Evolutionary conservation across 23 red algal species (phyloP), one percentile per base, ranked within the genome.

Genomic region (Gracilaria caudata): DNA sequence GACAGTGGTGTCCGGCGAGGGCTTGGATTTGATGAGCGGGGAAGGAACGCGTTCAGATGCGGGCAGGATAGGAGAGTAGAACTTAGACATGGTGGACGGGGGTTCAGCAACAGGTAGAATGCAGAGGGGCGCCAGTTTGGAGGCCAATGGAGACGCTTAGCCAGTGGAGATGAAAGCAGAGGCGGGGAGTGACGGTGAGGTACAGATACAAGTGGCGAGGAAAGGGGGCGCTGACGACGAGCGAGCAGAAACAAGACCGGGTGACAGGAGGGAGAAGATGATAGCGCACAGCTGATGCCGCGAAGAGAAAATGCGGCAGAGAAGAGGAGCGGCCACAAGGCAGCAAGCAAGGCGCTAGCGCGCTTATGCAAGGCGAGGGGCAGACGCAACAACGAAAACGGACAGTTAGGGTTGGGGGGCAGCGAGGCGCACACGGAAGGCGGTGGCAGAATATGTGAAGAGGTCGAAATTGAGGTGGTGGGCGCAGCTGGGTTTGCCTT

Each of bases 1-100:
- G 47, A 86, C 82, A 37, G 82, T 86, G 23, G 82, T 86, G 65
- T 70, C 82, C 11, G 82, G 64, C 13, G 63, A 73, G 47, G 57
- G 51, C n/a, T 71, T 64, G 26, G 82, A 49, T 43, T 54, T 86
- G 40, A 86, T 86, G 55, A 83, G 63, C 12, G 79, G 57, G 79
- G 40, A 83, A 24, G 79, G 79, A 10, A 33, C n/a, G 70, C 70
- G 43, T 8, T 75, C 39, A 20, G 58, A 40, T 4, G 79, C 39
- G 23, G 79, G 56, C 36, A 83, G 58, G 40, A 83, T 63, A 38
- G 57, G 3, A 9, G 79, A 59, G 79, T 29, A 65, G 33, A 41
- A 83, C 49, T 83, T 66, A 39, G 79, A 45, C 40, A 58, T 35
- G 20, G 58, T 75, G 70, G 37, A 6, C 9, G 61, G 61, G 5